Percentiles rank a stretch among this genome's conserved stretches.
These are phyloP conservation scores for Rhodamnia argentea DNA, from an alignment of 345 rosid genomes.

Conservation along the genomic window DNA sequence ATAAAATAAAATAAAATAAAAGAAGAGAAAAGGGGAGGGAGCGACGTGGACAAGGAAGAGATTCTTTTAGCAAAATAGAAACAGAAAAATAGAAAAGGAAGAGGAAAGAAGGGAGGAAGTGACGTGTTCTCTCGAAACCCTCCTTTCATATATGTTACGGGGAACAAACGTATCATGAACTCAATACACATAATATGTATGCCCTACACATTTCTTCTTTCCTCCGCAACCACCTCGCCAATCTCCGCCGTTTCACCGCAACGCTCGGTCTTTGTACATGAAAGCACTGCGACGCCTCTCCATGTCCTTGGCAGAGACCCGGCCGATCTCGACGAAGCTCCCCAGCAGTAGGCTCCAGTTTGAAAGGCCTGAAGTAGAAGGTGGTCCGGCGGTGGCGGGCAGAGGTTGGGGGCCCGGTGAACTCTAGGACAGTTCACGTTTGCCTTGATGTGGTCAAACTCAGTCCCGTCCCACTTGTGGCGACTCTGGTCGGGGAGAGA, in stretches of 20 bases:
- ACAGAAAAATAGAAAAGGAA: background rate
- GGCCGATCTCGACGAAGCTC: slow-evolving; percentile 64
- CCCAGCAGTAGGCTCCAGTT: slow-evolving; percentile 64
- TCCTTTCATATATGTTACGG: too few relatives aligned
- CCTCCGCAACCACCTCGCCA: slow-evolving; percentile 9
- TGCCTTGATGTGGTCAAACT: slow-evolving; percentile 55
- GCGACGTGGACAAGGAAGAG: background rate
- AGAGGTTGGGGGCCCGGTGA: slow-evolving; percentile 68
- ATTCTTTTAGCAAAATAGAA: background rate
- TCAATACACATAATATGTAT: background rate
- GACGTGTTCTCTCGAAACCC: background rate
- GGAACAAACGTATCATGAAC: background rate
- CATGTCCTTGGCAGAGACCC: slow-evolving; percentile 22
- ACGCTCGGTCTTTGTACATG: background rate
- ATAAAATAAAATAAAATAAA: too few relatives aligned
- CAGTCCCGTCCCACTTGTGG: too few relatives aligned
- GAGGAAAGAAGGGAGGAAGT: background rate
- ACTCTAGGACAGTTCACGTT: slow-evolving; percentile 82
- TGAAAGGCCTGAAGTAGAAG: slow-evolving; percentile 72
- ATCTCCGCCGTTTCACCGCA: slow-evolving; percentile 15
- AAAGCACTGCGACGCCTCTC: background rate
- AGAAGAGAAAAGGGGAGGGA: background rate
- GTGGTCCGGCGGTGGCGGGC: slow-evolving; percentile 59
- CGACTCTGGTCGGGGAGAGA: slow-evolving; percentile 10
- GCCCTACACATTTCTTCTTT: background rate